Conservation (phyloP, 306 rosid genomes). For the Erythrophleum fordii region DNA sequence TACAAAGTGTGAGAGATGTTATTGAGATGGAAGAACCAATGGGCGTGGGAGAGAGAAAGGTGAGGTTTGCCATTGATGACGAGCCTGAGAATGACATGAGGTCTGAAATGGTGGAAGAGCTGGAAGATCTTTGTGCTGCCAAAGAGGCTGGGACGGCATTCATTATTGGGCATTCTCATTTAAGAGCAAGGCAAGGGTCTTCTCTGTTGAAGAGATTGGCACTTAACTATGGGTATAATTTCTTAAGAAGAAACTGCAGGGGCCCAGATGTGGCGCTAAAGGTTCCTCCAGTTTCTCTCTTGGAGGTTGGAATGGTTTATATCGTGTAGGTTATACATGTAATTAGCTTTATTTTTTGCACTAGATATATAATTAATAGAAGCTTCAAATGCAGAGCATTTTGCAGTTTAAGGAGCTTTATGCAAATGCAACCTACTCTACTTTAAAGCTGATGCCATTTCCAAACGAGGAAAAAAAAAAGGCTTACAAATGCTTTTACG, state of each 20-base stretch:
- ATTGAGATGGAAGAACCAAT: constrained; percentile 74
- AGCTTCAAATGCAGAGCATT: too few species aligned
- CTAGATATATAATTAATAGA: too few species aligned
- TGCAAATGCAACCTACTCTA: too few species aligned
- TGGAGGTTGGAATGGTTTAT: constrained; percentile 97
- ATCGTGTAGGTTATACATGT: constrained; percentile 56
- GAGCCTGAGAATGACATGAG: constrained; percentile 54
- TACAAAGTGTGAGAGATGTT: constrained; percentile 63
- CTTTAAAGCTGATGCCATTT: too few species aligned
- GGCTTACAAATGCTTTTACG: too few species aligned
- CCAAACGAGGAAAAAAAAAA: too few species aligned
- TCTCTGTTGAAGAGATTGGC: constrained; percentile 71
- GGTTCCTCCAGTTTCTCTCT: constrained; percentile 83
- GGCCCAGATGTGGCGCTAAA: constrained; percentile 88
- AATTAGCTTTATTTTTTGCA: too few species aligned
- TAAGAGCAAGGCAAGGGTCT: constrained; percentile 82
- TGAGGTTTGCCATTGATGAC: constrained; percentile 76
- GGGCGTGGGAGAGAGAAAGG: constrained; percentile 50
- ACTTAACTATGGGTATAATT: constrained; percentile 78
- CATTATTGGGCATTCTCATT: constrained; percentile 86
- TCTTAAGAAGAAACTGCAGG: constrained; percentile 77
- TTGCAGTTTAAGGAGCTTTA: too few species aligned
- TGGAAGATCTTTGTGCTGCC: constrained; percentile 68
- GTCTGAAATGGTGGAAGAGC: constrained; percentile 66
- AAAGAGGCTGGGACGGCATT: constrained; percentile 86